These are phyloP conservation scores for Claviceps capensis DNA, from an alignment of 2,329 filamentous ascomycete genomes.

Conservation along the genomic window DNA sequence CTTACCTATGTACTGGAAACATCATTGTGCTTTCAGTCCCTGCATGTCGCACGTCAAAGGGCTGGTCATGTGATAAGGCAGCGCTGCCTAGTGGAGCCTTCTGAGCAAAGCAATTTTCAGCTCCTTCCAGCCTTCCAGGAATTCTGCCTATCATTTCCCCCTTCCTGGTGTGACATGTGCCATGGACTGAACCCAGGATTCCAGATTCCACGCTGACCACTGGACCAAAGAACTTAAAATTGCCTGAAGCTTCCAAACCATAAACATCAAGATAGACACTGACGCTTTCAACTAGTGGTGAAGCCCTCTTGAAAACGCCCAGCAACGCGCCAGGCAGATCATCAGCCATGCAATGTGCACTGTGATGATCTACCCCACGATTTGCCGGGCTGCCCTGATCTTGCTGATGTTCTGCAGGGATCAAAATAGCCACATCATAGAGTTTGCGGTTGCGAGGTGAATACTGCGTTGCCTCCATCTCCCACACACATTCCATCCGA, in stretches of 20 bases:
- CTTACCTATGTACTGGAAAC: background rate
- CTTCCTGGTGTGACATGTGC: background rate
- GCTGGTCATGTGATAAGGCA: background rate
- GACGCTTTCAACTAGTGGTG: background rate
- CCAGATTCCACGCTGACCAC: background rate
- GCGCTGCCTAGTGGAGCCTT: background rate
- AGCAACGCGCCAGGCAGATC: background rate
- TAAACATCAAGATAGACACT: background rate
- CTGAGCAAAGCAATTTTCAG: too few relatives aligned
- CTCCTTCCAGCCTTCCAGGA: background rate
- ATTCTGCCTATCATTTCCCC: background rate
- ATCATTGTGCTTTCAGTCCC: background rate
- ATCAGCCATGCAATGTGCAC: background rate
- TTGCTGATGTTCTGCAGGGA: background rate
- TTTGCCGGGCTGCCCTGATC: background rate
- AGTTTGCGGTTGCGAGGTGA: background rate
- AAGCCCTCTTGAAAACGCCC: background rate
- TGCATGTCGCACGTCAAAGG: background rate
- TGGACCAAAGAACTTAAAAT: background rate
- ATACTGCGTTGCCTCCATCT: background rate
- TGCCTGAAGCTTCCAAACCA: too few relatives aligned
- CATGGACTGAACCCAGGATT: background rate
- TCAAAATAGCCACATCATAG: background rate
- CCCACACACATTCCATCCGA: background rate
- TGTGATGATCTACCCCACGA: background rate